phyloP scores from a whole-genome alignment of 108 stramenopile genomes.

The Cyclotella sp. region DNA sequence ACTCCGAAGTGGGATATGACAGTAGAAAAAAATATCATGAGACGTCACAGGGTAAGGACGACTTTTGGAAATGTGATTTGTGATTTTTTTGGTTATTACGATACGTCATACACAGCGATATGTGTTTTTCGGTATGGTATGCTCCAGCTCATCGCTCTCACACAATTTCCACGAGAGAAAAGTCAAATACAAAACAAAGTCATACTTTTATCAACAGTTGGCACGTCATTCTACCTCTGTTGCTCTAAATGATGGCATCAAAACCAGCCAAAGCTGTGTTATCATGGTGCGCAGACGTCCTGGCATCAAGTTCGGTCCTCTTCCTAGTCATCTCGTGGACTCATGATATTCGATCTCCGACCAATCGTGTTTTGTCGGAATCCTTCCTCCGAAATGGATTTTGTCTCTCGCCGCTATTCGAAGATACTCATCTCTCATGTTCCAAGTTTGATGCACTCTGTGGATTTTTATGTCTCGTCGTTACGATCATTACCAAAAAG shows the following conservation, averaged over 20 bases:
- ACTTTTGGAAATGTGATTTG: no score
- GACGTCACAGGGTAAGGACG: no score
- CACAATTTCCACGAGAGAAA: no score
- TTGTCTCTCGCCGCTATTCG: conserved; percentile 33
- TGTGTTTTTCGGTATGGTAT: no score
- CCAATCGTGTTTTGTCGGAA: neutral
- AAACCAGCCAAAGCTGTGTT: conserved; percentile 4
- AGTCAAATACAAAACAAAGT: no score
- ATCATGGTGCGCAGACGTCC: conserved; percentile 19
- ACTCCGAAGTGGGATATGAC: no score
- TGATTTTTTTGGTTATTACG: no score
- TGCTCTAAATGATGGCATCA: neutral
- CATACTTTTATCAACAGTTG: no score
- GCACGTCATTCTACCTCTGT: no score
- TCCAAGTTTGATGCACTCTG: conserved; percentile 20
- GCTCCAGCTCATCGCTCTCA: no score
- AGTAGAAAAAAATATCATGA: no score
- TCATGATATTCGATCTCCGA: conserved; percentile 6
- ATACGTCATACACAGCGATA: no score
- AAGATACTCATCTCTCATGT: conserved; percentile 28
- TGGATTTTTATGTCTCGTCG: conserved; percentile 7
- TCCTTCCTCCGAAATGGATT: conserved; percentile 36
- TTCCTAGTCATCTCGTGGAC: conserved; percentile 18
- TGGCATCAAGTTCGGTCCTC: neutral
- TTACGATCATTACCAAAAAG: neutral